phyloP scores from a whole-genome alignment of 805 yeast species.

The Candida chauliodis region DNA sequence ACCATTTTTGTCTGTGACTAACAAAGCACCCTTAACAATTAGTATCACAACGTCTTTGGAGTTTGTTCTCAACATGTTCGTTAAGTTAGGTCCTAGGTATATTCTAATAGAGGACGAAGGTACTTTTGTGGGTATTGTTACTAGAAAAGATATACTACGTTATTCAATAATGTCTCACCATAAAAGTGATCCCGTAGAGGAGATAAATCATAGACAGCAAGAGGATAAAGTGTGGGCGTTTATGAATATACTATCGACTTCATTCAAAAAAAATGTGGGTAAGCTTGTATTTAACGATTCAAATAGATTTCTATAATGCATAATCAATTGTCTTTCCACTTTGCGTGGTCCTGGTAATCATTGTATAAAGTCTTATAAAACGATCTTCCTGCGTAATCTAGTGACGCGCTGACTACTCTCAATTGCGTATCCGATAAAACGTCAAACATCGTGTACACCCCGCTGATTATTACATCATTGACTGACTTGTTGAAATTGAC shows the following conservation, averaged over 20 bases:
- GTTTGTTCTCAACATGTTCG: slow-evolving; percentile 62
- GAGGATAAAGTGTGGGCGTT: slow-evolving; percentile 37
- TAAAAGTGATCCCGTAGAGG: slow-evolving; percentile 7
- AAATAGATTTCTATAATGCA: slow-evolving; percentile 17
- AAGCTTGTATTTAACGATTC: slow-evolving; percentile 30
- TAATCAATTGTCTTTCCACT: slow-evolving; percentile 64
- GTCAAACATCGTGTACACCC: slow-evolving; percentile 64
- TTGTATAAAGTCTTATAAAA: slow-evolving; percentile 65
- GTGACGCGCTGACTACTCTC: slow-evolving; percentile 53
- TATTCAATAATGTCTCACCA: slow-evolving; percentile 47
- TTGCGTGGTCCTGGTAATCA: slow-evolving; percentile 73
- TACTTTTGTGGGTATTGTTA: slow-evolving; percentile 65
- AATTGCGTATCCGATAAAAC: slow-evolving; percentile 67
- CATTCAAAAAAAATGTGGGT: slow-evolving; percentile 23
- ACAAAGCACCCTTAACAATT: slow-evolving; percentile 61
- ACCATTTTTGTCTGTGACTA: slow-evolving; percentile 28
- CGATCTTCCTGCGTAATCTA: slow-evolving; percentile 68
- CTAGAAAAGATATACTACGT: slow-evolving; percentile 77
- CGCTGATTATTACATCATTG: slow-evolving; percentile 49
- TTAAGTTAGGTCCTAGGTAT: slow-evolving; percentile 74
- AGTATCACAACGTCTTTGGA: slow-evolving; percentile 53
- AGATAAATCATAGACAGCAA: slow-evolving; percentile 16
- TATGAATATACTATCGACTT: slow-evolving; percentile 18
- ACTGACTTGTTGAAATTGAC: slow-evolving; percentile 44
- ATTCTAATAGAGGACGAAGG: slow-evolving; percentile 63